phyloP scores from a whole-genome alignment of 2,329 filamentous ascomycete species.

The Sordariomycetes sp. region DNA sequence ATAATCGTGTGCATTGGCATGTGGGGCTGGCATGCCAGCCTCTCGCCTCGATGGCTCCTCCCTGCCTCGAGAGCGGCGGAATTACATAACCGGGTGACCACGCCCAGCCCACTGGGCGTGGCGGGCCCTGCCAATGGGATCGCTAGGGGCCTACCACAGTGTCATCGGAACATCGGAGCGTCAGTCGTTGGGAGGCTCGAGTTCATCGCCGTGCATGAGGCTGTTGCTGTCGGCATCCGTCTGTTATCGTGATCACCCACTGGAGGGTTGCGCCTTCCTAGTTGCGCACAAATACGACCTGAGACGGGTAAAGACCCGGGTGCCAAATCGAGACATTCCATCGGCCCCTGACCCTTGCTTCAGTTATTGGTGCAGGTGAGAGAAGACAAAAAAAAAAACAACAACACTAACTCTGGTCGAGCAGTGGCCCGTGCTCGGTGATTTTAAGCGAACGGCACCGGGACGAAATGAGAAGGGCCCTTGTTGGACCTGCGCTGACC shows the following conservation, averaged over 20 bases:
- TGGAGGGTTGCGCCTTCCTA: no score
- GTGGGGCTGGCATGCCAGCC: neutral
- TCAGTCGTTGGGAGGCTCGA: no score
- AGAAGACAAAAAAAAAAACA: neutral
- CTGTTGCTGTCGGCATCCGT: neutral
- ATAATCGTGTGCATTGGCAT: neutral
- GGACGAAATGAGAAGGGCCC: neutral
- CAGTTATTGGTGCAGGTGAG: neutral
- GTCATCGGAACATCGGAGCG: no score
- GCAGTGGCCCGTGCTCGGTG: constrained; percentile 6
- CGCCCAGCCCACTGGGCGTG: neutral
- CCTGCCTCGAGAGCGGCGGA: neutral
- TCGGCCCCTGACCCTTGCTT: constrained; percentile 7
- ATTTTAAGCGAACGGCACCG: constrained; percentile 12
- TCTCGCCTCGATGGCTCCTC: neutral
- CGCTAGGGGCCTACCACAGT: no score
- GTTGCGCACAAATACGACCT: no score
- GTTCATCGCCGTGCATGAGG: neutral
- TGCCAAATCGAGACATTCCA: neutral
- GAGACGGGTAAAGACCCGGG: neutral
- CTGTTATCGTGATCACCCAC: no score
- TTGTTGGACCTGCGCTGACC: neutral
- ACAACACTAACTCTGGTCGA: neutral
- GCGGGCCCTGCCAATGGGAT: no score
- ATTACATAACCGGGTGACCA: neutral